Conservation (phyloP, 2,329 filamentous ascomycete species). For the Pseudogymnoascus sp. region DNA sequence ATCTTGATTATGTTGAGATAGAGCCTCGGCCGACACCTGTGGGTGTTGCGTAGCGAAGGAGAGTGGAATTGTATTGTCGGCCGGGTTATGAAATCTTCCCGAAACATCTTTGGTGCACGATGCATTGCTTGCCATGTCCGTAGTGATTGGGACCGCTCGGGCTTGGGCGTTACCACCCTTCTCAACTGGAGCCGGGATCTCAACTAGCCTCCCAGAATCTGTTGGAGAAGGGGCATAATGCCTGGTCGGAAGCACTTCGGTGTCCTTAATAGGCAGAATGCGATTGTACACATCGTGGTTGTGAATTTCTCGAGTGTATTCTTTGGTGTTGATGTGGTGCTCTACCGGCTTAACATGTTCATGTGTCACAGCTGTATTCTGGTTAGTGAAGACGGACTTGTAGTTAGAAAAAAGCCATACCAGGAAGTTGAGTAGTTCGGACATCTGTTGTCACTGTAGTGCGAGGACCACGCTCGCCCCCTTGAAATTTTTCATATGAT, state of each 20-base stretch:
- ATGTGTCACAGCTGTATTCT: conserved; percentile 38
- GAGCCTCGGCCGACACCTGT: not conserved
- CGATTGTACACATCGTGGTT: conserved; percentile 44
- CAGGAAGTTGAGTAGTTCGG: conserved; percentile 1
- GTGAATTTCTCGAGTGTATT: conserved; percentile 45
- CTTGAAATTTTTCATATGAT: not conserved
- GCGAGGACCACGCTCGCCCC: not conserved
- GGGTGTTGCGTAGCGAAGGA: not conserved
- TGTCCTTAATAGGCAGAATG: conserved; percentile 44
- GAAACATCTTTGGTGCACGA: not conserved
- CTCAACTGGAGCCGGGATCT: conserved; percentile 34
- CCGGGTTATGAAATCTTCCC: not conserved
- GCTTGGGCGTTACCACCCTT: not conserved
- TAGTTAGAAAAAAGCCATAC: not conserved
- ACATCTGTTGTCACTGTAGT: not conserved
- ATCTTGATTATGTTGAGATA: not conserved
- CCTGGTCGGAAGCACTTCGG: conserved; percentile 43
- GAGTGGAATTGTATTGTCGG: not conserved
- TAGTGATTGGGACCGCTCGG: not conserved
- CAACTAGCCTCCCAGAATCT: conserved; percentile 33
- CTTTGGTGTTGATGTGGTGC: conserved; percentile 39
- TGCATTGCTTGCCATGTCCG: not conserved
- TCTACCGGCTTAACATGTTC: conserved; percentile 37
- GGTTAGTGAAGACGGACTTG: not conserved
- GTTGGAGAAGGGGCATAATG: conserved; percentile 34